Evolutionary conservation across 1,139 yeast species (phyloP).

Genomic region (Taphrina communis): DNA sequence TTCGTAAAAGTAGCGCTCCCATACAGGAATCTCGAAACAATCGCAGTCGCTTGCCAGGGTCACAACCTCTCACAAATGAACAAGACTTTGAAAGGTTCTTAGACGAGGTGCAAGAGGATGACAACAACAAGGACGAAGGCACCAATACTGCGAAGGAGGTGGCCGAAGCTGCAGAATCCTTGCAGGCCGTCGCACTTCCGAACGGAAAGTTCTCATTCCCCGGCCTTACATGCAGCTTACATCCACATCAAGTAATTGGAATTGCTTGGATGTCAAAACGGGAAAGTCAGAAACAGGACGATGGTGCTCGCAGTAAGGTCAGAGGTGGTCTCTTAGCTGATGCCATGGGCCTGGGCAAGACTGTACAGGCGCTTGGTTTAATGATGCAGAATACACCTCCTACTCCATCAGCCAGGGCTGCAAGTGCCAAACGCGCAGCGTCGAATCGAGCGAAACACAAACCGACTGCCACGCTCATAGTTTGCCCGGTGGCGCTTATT

Average conservation of each 20-base stretch:
- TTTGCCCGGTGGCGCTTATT: slow-evolving; percentile 32
- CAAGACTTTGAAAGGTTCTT: slow-evolving; percentile 27
- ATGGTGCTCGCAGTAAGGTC: slow-evolving; percentile 19
- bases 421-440: background rate
- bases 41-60: background rate
- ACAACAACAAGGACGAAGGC: slow-evolving; percentile 10
- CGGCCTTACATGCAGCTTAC: slow-evolving; percentile 21
- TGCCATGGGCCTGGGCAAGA: slow-evolving; percentile 45
- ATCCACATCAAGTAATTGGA: slow-evolving; percentile 78
- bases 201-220: slow-evolving; percentile 3
- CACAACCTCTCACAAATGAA: slow-evolving; percentile 1
- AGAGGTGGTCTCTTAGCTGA: slow-evolving; percentile 44
- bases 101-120: slow-evolving; percentile 19
- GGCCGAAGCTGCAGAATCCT: slow-evolving; percentile 15
- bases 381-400: slow-evolving; percentile 54
- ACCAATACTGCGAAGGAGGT: slow-evolving; percentile 26
- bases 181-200: background rate
- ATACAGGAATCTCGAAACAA: background rate
- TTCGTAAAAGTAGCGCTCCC: no score
- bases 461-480: slow-evolving; percentile 20
- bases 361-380: slow-evolving; percentile 65
- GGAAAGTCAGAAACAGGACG: slow-evolving; percentile 56
- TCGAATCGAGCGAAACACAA: slow-evolving; percentile 7
- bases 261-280: slow-evolving; percentile 76
- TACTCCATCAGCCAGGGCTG: background rate